A percentile compares a stretch with the other conserved stretches of the same genome.
Conservation (phyloP, 2,329 filamentous ascomycete genomes). For the Colletotrichum abscissum region DNA sequence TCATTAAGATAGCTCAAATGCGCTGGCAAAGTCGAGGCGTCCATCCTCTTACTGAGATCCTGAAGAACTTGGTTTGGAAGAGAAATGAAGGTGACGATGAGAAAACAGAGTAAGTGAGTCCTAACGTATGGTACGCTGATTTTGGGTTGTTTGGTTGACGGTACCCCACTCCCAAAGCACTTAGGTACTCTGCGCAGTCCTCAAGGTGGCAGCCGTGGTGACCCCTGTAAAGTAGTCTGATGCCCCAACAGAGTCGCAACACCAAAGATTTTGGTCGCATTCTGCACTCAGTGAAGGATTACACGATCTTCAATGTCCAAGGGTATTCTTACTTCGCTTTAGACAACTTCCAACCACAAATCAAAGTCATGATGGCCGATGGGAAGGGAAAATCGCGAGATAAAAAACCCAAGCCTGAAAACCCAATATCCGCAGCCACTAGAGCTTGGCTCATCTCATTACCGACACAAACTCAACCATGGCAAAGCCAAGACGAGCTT, state of each 20-base stretch:
- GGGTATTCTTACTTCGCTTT: background rate
- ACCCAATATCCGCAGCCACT: slow-evolving; percentile 50
- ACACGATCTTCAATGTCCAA: background rate
- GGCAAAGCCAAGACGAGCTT: slow-evolving; percentile 30
- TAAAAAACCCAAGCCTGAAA: slow-evolving; percentile 44
- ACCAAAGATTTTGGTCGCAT: background rate
- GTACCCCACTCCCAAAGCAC: slow-evolving; percentile 10
- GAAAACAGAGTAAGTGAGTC: background rate
- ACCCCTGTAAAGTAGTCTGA: slow-evolving; percentile 20
- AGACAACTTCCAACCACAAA: background rate
- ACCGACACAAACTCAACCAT: slow-evolving; percentile 33
- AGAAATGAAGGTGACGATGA: background rate
- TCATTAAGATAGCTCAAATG: slow-evolving; percentile 62
- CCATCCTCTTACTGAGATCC: background rate
- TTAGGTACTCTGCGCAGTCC: background rate
- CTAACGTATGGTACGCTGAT: background rate
- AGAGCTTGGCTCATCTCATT: slow-evolving; percentile 47
- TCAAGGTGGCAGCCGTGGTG: slow-evolving; percentile 6
- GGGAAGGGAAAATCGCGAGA: slow-evolving; percentile 33
- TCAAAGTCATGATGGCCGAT: background rate
- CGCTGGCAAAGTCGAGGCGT: slow-evolving; percentile 2
- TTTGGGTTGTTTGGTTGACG: background rate
- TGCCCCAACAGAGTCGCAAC: background rate
- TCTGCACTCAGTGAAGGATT: background rate
- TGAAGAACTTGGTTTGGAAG: background rate